phyloP scores from a whole-genome alignment of 2,329 filamentous ascomycete genomes.

The Aschersonia sp. region DNA sequence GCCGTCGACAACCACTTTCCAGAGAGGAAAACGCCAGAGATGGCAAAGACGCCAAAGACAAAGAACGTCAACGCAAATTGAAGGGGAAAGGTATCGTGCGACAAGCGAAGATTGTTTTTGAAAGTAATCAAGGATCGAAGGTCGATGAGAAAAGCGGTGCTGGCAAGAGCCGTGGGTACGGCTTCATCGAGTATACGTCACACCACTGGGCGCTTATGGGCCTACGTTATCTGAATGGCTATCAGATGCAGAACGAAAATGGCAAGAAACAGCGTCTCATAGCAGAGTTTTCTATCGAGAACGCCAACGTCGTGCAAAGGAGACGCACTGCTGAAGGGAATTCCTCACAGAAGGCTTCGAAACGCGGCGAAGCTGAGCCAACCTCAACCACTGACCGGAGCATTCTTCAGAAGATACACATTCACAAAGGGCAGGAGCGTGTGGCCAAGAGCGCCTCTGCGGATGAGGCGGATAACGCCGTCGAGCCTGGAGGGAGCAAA shows the following conservation, averaged over 20 bases:
- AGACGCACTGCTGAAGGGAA: constrained; percentile 30
- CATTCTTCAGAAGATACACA: neutral
- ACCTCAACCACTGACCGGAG: neutral
- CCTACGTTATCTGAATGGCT: constrained; percentile 82
- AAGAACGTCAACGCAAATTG: constrained; percentile 63
- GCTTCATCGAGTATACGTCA: constrained; percentile 91
- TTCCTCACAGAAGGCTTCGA: constrained; percentile 15
- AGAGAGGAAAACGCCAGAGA: constrained; percentile 77
- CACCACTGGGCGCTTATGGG: constrained; percentile 94
- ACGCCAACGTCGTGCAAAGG: constrained; percentile 83
- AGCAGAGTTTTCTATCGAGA: constrained; percentile 96
- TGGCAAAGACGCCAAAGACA: constrained; percentile 63
- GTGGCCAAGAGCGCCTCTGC: too few species aligned
- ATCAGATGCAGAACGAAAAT: constrained; percentile 38
- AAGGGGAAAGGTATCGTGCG: constrained; percentile 78
- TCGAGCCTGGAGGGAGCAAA: constrained; percentile 18
- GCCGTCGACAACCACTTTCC: constrained; percentile 63
- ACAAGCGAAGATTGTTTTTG: constrained; percentile 91
- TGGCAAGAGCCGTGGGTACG: constrained; percentile 81
- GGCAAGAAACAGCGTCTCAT: constrained; percentile 83
- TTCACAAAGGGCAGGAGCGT: too few species aligned
- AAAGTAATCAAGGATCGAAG: constrained; percentile 74
- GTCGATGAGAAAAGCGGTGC: constrained; percentile 62
- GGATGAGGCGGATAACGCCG: neutral
- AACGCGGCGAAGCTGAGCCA: constrained; percentile 17